Base-by-base conservation (phyloP, 208 protist species). In the Leishmania braziliensis region DNA sequence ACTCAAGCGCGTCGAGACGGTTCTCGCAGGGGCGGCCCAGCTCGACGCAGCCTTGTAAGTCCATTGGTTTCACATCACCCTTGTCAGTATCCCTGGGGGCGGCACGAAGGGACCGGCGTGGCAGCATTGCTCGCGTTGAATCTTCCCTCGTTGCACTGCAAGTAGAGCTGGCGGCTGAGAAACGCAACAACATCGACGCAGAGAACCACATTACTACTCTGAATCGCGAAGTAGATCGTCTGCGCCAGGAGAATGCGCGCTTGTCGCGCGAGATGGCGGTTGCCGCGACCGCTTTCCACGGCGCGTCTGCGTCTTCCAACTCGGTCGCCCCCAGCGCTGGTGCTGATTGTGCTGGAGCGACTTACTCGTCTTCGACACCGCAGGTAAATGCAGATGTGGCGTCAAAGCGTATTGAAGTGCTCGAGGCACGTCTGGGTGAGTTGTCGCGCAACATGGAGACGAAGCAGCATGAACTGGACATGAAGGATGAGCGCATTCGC, bases 401-500 rank as follows among this genome's bases (percentile, higher is more conserved):
- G 56, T 74, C 33, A 9, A 62, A 5, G 39, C 60, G 51, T 4
- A 84, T 92, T 14, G 81, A 82, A 48, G 88, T 86, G 43, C 88
- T 95, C 33, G 89, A 95, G 75, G 53, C 75, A 29, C 84, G 85
- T 0, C 80, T 95, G 26, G 66, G 72, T 26, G 81, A 93, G 66
- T 84, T 92, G 58, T 70, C 80, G 9, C 75, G 72, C 20, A 71
- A 78, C 50, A 75, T 95, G 26, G 88, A 92, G 75, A 77, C 81
- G 51, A 86, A 86, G 70, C 77, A 86, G 48, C 80, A 48, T 8
- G 90, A 94, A 63, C 60, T 95, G 46, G 86, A 85, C 39, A 74
- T 68, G 10, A 90, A 94, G 51, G 90, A 96, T 39, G 89, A 93
- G 78, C 89, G 94, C n/a, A 91, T 96, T 76, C 92, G 92, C 2